phyloP scores from a whole-genome alignment of 192 early-diverging fungal genomes.

The Coemansia brasiliensis region DNA sequence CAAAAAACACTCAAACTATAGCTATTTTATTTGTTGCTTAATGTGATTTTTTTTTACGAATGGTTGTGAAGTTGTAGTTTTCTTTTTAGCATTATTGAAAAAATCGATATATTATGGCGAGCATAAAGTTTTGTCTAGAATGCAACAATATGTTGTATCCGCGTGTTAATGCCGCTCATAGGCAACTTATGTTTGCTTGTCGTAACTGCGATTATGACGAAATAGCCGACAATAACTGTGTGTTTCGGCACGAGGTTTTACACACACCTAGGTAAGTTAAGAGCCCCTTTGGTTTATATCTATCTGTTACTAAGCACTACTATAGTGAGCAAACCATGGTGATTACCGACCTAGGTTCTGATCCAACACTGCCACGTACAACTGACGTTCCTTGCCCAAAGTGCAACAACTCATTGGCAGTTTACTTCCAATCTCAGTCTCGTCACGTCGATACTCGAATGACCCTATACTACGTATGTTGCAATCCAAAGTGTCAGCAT shows the following conservation, averaged over 20 bases:
- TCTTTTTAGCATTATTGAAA: too few relatives aligned
- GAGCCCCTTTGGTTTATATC: not conserved
- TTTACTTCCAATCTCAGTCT: slow-evolving; percentile 78
- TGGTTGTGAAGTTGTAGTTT: too few relatives aligned
- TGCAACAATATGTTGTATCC: slow-evolving; percentile 84
- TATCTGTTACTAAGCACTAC: slow-evolving; percentile 22
- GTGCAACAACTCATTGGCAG: slow-evolving; percentile 63
- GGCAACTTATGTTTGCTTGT: slow-evolving; percentile 68
- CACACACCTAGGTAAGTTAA: slow-evolving; percentile 50
- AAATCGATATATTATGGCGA: slow-evolving; percentile 25
- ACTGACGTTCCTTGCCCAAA: slow-evolving; percentile 59
- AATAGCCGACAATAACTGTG: slow-evolving; percentile 66
- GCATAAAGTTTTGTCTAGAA: slow-evolving; percentile 46
- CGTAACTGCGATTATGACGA: slow-evolving; percentile 77
- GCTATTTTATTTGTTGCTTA: not conserved
- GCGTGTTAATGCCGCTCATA: slow-evolving; percentile 62
- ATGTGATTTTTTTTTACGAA: not conserved
- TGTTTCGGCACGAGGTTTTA: slow-evolving; percentile 73
- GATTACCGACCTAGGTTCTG: slow-evolving; percentile 68
- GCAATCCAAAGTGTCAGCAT: slow-evolving; percentile 65
- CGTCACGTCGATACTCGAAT: slow-evolving; percentile 70
- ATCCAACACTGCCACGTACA: slow-evolving; percentile 76
- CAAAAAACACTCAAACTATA: slow-evolving; percentile 5
- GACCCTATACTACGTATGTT: slow-evolving; percentile 80
- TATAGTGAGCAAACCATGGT: slow-evolving; percentile 71